Evolutionary conservation across 306 rosid genomes (phyloP), one percentile per base, ranked within the genome.

Genomic region (Spatholobus suberectus): DNA sequence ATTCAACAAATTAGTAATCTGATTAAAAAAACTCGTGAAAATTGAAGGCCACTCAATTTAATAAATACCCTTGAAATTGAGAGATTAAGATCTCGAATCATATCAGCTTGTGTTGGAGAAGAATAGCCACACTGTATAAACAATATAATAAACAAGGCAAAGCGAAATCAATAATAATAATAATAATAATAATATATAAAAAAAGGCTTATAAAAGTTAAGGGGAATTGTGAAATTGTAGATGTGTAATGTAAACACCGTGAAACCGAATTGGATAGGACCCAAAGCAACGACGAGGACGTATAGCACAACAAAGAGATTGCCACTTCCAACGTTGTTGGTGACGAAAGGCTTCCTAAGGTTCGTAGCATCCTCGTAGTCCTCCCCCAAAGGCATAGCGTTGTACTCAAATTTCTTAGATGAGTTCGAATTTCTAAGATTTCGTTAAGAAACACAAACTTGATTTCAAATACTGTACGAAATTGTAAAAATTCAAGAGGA

Each of bases 201-300:
- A 20, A 21, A 51, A 51, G 24, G n/a, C 0, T 4, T 3, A 17
- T 1, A 10, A 11, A n/a, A 23, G 32, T 23, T 11, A 3, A 24
- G 24, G 15, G 23, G 9, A 8, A 15, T 5, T 23, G 58, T 70
- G 52, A 74, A 40, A 46, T 15, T 81, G 8, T 38, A 66, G 40
- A 35, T 23, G 54, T 13, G 40, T 6, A 78, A 21, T 37, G 44
- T 21, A 44, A 76, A 59, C 70, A 84, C 90, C 87, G 97, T 91
- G 90, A 91, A 89, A 46, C 97, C 97, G 70, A 93, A 93, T 79
- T 93, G 96, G 73, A 93, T 70, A 55, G 97, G 92, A 20, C 94
- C 97, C 79, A 93, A 80, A 7, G 94, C 92, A 43, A 93, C 96
- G 69, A 93, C 51, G 75, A 93, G 91, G 24, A 93, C 96, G 37